Conservation (phyloP, 1,139 yeast species). For the Lodderomyces parapsilosis region DNA sequence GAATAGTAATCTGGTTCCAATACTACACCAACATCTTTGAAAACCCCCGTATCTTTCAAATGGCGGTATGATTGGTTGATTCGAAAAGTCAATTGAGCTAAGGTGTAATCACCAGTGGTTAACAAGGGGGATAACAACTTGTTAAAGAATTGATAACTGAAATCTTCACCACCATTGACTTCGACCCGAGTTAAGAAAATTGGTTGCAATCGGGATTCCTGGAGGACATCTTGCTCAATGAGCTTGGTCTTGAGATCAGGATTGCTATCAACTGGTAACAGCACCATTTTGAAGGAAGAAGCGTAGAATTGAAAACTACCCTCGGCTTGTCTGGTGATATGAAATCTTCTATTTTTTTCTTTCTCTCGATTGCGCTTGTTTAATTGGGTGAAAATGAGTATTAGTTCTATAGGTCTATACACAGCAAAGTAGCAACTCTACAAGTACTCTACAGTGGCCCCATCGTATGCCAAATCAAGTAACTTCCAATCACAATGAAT, state of each 20-base stretch:
- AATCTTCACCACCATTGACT: slow-evolving; percentile 49
- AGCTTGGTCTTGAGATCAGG: slow-evolving; percentile 29
- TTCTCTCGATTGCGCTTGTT: background rate
- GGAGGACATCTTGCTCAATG: slow-evolving; percentile 32
- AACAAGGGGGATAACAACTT: slow-evolving; percentile 47
- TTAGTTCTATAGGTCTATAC: background rate
- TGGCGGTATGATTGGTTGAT: slow-evolving; percentile 27
- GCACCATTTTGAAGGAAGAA: slow-evolving; percentile 9
- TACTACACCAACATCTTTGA: slow-evolving; percentile 33
- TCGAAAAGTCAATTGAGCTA: slow-evolving; percentile 36
- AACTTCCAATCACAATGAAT: slow-evolving; percentile 81
- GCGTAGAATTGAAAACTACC: too few species aligned
- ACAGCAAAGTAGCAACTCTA: background rate
- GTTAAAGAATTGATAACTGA: slow-evolving; percentile 45
- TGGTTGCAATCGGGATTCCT: slow-evolving; percentile 37
- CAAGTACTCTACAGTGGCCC: slow-evolving; percentile 51
- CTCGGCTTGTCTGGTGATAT: too few species aligned
- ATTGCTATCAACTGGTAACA: slow-evolving; percentile 11
- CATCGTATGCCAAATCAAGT: slow-evolving; percentile 83
- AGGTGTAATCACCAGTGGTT: slow-evolving; percentile 43
- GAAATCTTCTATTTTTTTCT: background rate
- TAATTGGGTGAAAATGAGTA: background rate
- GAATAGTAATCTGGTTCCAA: slow-evolving; percentile 35
- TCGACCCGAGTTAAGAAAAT: slow-evolving; percentile 46
- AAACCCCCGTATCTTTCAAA: slow-evolving; percentile 43